Conservation (phyloP, 768 basidiomycete genomes). For the Lactarius akahatsu region DNA sequence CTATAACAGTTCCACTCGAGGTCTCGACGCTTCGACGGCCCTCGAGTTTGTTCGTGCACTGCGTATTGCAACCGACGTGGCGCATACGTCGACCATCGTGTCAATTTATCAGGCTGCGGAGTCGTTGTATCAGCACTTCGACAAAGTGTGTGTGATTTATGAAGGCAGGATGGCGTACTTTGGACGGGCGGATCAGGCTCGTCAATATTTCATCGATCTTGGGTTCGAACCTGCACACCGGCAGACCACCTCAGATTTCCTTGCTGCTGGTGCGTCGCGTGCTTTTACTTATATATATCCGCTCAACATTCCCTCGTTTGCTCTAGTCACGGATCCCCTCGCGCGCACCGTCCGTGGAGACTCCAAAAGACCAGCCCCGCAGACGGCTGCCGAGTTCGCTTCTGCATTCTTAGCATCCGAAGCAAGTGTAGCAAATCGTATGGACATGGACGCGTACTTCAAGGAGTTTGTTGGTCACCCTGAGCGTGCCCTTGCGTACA, state of each 20-base stretch:
- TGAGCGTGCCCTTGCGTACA: constrained; percentile 45
- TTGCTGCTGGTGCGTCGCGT: constrained; percentile 41
- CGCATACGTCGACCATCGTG: neutral
- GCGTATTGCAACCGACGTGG: constrained; percentile 76
- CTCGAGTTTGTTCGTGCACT: constrained; percentile 81
- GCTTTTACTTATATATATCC: neutral
- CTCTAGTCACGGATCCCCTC: constrained; percentile 55
- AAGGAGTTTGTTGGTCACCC: constrained; percentile 45
- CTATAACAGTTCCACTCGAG: constrained; percentile 83
- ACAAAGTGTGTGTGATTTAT: constrained; percentile 84
- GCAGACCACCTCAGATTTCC: constrained; percentile 83
- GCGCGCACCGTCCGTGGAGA: constrained; percentile 52
- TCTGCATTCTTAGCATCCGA: constrained; percentile 38
- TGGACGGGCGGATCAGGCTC: constrained; percentile 70
- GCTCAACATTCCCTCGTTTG: constrained; percentile 28
- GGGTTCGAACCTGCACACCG: constrained; percentile 78
- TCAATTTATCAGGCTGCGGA: constrained; percentile 63
- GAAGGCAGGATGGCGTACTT: constrained; percentile 81
- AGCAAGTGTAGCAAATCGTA: constrained; percentile 43
- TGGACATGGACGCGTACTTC: constrained; percentile 49
- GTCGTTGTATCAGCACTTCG: constrained; percentile 73
- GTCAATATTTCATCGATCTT: constrained; percentile 72
- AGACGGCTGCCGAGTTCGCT: constrained; percentile 58
- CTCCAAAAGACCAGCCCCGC: constrained; percentile 43
- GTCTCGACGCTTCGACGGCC: constrained; percentile 84